Evolutionary conservation across 2,329 filamentous ascomycete genomes (phyloP).

Genomic region (Ceratocystis albifundus): DNA sequence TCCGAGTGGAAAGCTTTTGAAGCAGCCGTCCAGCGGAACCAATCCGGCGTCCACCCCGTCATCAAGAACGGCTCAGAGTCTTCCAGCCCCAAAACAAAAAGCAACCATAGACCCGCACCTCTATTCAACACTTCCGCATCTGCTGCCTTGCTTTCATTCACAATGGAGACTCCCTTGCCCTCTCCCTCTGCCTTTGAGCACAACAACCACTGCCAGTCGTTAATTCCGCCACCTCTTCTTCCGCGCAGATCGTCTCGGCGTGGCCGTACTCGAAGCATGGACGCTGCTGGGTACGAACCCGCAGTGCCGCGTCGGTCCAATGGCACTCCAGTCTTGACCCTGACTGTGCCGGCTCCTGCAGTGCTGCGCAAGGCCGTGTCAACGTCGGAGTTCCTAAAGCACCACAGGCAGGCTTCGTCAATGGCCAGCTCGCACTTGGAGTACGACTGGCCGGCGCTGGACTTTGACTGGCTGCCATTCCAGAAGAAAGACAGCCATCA

Average conservation of each 20-base stretch:
- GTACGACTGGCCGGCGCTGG: slow-evolving; percentile 8
- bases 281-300: background rate
- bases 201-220: slow-evolving; percentile 10
- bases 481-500: background rate
- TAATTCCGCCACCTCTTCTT: slow-evolving; percentile 11
- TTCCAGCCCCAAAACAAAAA: background rate
- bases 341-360: slow-evolving; percentile 3
- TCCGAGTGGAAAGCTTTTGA: slow-evolving; percentile 18
- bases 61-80: background rate
- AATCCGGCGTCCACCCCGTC: slow-evolving; percentile 10
- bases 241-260: slow-evolving; percentile 19
- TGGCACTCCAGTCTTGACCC: slow-evolving; percentile 2
- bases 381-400: background rate
- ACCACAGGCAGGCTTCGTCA: slow-evolving; percentile 8
- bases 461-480: slow-evolving; percentile 11
- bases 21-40: slow-evolving; percentile 8
- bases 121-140: background rate
- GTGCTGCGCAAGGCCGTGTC: slow-evolving; percentile 11
- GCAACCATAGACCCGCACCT: background rate
- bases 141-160: slow-evolving; percentile 10
- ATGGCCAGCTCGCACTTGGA: slow-evolving; percentile 9
- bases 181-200: slow-evolving; percentile 11
- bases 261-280: background rate
- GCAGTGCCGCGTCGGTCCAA: slow-evolving; percentile 1
- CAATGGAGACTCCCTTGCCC: slow-evolving; percentile 2